These are phyloP conservation scores for Hypholoma sublateritium DNA, from an alignment of 768 basidiomycete genomes.

Conservation along the genomic window DNA sequence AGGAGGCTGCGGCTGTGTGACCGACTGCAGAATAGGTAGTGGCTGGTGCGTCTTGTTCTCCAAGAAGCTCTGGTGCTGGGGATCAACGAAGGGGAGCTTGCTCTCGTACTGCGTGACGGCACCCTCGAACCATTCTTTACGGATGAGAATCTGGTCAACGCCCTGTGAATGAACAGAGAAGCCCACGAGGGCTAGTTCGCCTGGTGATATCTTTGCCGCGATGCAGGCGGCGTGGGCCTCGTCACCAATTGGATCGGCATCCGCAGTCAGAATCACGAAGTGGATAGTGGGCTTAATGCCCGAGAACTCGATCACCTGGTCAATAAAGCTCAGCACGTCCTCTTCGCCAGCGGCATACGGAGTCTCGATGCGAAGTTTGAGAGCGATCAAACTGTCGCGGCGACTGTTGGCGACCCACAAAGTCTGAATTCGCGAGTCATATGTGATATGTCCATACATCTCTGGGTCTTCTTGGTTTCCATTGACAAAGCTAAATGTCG, in stretches of 20 bases:
- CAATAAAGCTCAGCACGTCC: conserved; percentile 62
- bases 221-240: conserved; percentile 84
- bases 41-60: conserved; percentile 25
- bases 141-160: conserved; percentile 84
- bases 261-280: conserved; percentile 84
- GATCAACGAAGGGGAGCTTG: conserved; percentile 59
- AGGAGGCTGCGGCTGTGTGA: conserved; percentile 18
- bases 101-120: conserved; percentile 54
- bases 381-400: conserved; percentile 80
- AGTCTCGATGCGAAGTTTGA: conserved; percentile 71
- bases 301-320: conserved; percentile 80
- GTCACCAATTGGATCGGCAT: conserved; percentile 79
- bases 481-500: conserved; percentile 78
- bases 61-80: conserved; percentile 13
- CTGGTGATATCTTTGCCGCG: conserved; percentile 74
- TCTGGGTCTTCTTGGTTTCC: conserved; percentile 70
- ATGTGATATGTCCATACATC: conserved; percentile 88
- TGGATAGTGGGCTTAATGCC: conserved; percentile 87
- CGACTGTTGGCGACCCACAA: conserved; percentile 87
- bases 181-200: conserved; percentile 78
- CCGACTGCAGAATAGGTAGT: conserved; percentile 20
- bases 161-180: conserved; percentile 91
- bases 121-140: conserved; percentile 82
- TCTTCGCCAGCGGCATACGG: conserved; percentile 62
- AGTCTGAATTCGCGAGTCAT: conserved; percentile 82